phyloP scores from a whole-genome alignment of 176 grass and related monocot genomes.

The Pharus latifolius region DNA sequence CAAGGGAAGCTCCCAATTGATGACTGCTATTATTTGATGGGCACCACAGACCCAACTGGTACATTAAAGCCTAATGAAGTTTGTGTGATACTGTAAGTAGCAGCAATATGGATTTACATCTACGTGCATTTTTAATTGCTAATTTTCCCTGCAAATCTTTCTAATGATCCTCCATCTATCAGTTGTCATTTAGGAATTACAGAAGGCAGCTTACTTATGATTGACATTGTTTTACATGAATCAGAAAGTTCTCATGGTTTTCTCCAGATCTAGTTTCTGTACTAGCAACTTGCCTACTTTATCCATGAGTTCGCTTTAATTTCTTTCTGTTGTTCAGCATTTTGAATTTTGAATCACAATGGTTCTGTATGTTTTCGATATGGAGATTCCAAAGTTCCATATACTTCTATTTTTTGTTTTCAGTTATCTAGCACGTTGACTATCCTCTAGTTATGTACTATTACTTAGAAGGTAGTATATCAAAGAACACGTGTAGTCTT shows the following conservation, averaged over 20 bases:
- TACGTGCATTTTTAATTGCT: not conserved
- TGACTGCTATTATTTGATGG: conserved; percentile 64
- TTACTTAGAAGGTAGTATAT: too few species aligned
- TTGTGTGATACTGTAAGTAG: conserved; percentile 58
- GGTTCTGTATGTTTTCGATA: too few species aligned
- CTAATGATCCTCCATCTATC: not conserved
- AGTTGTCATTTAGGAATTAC: not conserved
- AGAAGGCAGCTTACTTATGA: not conserved
- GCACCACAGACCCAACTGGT: conserved; percentile 48
- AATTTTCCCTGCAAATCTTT: not conserved
- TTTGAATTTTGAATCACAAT: not conserved
- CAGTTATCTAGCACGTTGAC: too few species aligned
- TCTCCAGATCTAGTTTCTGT: not conserved
- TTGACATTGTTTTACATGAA: not conserved
- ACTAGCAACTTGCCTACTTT: not conserved
- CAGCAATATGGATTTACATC: not conserved
- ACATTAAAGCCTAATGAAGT: conserved; percentile 50
- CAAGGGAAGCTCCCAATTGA: conserved; percentile 43
- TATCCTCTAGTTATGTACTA: too few species aligned
- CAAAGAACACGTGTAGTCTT: too few species aligned
- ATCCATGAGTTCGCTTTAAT: not conserved
- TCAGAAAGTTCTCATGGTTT: not conserved
- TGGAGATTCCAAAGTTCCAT: too few species aligned
- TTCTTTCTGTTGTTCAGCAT: not conserved
- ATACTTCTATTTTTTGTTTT: too few species aligned